Evolutionary conservation across 2,329 filamentous ascomycete species (phyloP).

Genomic region (Calonectria montana): DNA sequence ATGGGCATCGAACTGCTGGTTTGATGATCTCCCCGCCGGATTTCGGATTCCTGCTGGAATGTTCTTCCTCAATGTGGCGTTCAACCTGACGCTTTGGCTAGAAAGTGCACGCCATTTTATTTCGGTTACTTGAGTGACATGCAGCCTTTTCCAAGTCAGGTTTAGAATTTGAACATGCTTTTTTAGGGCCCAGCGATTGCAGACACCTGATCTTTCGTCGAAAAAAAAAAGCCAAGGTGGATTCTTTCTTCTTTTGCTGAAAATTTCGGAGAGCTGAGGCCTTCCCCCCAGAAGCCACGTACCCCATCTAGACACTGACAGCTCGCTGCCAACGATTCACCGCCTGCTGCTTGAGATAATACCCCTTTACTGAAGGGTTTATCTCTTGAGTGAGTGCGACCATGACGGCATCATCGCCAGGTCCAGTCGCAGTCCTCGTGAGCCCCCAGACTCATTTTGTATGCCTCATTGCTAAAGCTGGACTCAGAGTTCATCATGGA

Average conservation of each 20-base stretch:
- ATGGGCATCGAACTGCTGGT: no score
- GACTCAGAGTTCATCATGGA: not conserved
- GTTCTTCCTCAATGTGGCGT: not conserved
- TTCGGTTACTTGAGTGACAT: not conserved
- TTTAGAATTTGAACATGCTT: not conserved
- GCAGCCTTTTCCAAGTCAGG: not conserved
- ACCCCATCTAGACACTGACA: not conserved
- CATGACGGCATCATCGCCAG: not conserved
- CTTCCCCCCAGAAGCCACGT: not conserved
- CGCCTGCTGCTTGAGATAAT: not conserved
- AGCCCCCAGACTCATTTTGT: not conserved
- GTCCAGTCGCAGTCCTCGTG: not conserved
- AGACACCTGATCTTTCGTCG: not conserved
- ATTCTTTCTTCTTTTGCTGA: not conserved
- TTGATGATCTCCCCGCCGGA: not conserved
- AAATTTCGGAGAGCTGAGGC: not conserved
- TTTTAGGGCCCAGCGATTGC: not conserved
- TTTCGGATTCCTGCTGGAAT: not conserved
- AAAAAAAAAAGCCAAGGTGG: not conserved
- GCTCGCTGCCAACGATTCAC: not conserved
- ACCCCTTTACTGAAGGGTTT: not conserved
- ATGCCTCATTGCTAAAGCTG: not conserved
- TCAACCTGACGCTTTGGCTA: not conserved
- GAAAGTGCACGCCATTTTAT: not conserved
- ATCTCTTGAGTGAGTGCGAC: not conserved